These are phyloP conservation scores for Penicillium sp. DNA, from an alignment of 2,329 filamentous ascomycete genomes.

Conservation along the genomic window DNA sequence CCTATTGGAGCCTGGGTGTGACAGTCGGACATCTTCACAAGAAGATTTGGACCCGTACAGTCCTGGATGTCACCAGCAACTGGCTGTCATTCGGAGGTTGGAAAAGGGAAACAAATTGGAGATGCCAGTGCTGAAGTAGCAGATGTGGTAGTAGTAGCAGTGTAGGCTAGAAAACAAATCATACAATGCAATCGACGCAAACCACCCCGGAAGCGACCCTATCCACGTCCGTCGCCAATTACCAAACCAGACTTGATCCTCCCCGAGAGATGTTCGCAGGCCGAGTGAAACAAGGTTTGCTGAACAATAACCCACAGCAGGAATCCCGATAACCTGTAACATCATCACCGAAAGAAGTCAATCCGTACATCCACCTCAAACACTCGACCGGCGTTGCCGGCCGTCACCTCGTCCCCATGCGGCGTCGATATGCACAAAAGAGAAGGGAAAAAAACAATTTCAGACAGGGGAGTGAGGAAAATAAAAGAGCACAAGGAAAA, in stretches of 20 bases:
- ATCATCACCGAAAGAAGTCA: constrained; percentile 22
- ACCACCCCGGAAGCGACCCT: constrained; percentile 55
- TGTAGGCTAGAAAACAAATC: constrained; percentile 16
- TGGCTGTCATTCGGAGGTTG: background rate
- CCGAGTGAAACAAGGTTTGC: background rate
- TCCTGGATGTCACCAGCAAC: background rate
- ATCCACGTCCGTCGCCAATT: constrained; percentile 49
- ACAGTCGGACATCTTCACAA: background rate
- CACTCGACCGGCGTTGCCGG: constrained; percentile 22
- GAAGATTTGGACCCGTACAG: background rate
- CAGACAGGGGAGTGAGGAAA: constrained; percentile 5
- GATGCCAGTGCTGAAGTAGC: constrained; percentile 4
- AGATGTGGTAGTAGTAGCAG: constrained; percentile 18
- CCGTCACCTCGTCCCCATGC: constrained; percentile 35
- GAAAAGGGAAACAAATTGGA: background rate
- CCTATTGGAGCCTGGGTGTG: background rate
- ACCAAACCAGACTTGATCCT: constrained; percentile 25
- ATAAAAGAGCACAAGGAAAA: constrained; percentile 13
- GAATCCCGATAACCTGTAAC: constrained; percentile 19
- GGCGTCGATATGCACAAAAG: constrained; percentile 34
- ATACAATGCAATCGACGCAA: constrained; percentile 42
- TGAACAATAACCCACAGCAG: constrained; percentile 12
- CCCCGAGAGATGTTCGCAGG: constrained; percentile 9
- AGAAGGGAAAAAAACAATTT: constrained; percentile 15
- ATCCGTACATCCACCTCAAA: constrained; percentile 13